Conservation (phyloP, 2,329 filamentous ascomycete genomes). For the Epichloe brachyelytri region DNA sequence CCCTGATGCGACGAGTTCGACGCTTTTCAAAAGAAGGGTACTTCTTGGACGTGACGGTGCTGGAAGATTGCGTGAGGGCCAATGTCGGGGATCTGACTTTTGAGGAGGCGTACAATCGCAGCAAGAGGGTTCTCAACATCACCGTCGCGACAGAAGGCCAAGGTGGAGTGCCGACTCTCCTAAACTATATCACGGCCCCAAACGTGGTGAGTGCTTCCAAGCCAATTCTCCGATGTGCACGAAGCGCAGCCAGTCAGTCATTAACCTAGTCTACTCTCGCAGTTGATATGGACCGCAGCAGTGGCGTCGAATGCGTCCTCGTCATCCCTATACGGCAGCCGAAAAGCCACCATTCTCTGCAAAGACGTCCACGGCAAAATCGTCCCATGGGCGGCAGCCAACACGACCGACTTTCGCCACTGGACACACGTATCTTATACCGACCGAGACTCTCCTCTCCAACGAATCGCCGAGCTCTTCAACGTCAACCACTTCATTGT, state of each 20-base stretch:
- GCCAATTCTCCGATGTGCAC: neutral
- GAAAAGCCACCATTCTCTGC: conserved; percentile 55
- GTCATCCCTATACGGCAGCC: conserved; percentile 50
- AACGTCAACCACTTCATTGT: conserved; percentile 95
- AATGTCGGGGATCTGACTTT: conserved; percentile 88
- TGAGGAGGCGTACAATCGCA: conserved; percentile 78
- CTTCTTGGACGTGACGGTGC: conserved; percentile 66
- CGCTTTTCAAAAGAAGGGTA: conserved; percentile 68
- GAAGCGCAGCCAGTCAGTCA: neutral
- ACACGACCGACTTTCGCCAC: conserved; percentile 50
- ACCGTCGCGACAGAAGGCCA: conserved; percentile 67
- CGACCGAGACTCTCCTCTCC: conserved; percentile 51
- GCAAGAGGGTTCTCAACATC: conserved; percentile 81
- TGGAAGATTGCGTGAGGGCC: conserved; percentile 71
- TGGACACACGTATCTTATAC: conserved; percentile 54
- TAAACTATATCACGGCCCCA: conserved; percentile 88
- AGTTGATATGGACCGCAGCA: conserved; percentile 72
- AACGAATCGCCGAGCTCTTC: conserved; percentile 68
- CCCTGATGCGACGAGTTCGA: conserved; percentile 50
- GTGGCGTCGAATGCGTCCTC: conserved; percentile 62
- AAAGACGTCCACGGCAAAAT: conserved; percentile 64
- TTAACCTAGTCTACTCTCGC: neutral
- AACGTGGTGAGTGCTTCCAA: conserved; percentile 59
- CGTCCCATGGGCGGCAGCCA: conserved; percentile 56
- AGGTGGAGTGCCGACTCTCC: conserved; percentile 65